Evolutionary conservation across 148 eudicot species (phyloP), one percentile per base, ranked within the genome.

Genomic region (Rhododendron molle): DNA sequence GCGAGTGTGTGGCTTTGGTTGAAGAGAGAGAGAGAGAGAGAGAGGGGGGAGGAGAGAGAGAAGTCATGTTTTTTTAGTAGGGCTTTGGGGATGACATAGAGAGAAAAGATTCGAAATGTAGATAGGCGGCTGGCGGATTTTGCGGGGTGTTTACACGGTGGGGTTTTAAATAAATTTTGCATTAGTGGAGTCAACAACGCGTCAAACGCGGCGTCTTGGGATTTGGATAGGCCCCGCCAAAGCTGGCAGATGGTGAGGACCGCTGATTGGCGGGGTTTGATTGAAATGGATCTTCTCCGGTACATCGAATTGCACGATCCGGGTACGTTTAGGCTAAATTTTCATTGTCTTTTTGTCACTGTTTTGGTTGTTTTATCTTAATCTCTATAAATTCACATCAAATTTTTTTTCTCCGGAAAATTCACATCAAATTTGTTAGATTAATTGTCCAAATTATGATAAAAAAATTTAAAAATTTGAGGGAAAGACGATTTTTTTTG

Each of bases 131-230:
- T 50, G 65, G 10, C 65, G 43, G 71, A 67, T 26, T 67, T 28
- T n/a, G 15, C 73, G 73, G 73, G 14, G 28, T 15, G 67, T 81
- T 52, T 52, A 81, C 65, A 81, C 69, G 69, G 83, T 81, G 67
- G 67, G 16, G 16, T n/a, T 52, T 47, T 47, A 11, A 40, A 5
- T 40, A 6, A 6, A 46, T 46, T 46, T 16, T 81, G 69, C 32
- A 11, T 26, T 9, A 10, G 11, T 20, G 43, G 74, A 44, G 67
- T 81, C 67, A 81, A 32, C 13, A 10, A 78, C 15, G 81, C 47
- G 81, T 78, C 81, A 44, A 78, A 78, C 49, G 15, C 26, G 81
- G 26, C 81, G 7, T 38, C 81, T 23, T 11, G 21, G 26, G 47
- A 43, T 21, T 7, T 36, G 40, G 21, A 36, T 74, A 30, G 78